These are phyloP conservation scores for Venustampulla echinocandica DNA, from an alignment of 495 filamentous ascomycete genomes.

Conservation along the genomic window DNA sequence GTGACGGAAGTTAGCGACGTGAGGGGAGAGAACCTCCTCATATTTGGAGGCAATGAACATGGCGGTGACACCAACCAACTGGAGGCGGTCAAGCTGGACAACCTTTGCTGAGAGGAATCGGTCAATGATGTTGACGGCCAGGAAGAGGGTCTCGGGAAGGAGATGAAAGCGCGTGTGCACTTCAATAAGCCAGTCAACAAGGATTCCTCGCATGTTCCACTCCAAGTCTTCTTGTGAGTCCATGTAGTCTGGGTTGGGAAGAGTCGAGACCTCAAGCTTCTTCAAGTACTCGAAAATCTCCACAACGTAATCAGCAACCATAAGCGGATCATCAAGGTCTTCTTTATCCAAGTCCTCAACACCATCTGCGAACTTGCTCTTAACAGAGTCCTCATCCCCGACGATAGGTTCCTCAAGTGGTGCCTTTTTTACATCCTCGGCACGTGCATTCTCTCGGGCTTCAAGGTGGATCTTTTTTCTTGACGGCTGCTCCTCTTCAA, in stretches of 20 bases:
- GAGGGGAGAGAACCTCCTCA: constrained; percentile 93
- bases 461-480: constrained; percentile 40
- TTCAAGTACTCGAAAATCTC: constrained; percentile 97
- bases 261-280: constrained; percentile 71
- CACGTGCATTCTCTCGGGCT: constrained; percentile 17
- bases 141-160: constrained; percentile 94
- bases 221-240: constrained; percentile 85
- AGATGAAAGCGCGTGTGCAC: constrained; percentile 96
- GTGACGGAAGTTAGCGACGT: constrained; percentile 92
- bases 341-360: constrained; percentile 71
- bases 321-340: constrained; percentile 85
- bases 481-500: constrained; percentile 43
- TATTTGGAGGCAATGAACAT: constrained; percentile 99
- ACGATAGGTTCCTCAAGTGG: constrained; percentile 10
- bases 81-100: constrained; percentile 88
- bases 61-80: constrained; percentile 92
- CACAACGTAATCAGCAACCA: constrained; percentile 94
- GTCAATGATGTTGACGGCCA: constrained; percentile 96
- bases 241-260: constrained; percentile 92
- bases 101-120: constrained; percentile 91
- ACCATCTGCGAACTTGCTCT: constrained; percentile 32
- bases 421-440: constrained; percentile 19
- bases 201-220: constrained; percentile 97
- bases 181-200: constrained; percentile 97
- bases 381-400: constrained; percentile 26